These are phyloP conservation scores for Wilhelminamyces savonicus DNA, from an alignment of 805 yeast species.

Conservation along the genomic window DNA sequence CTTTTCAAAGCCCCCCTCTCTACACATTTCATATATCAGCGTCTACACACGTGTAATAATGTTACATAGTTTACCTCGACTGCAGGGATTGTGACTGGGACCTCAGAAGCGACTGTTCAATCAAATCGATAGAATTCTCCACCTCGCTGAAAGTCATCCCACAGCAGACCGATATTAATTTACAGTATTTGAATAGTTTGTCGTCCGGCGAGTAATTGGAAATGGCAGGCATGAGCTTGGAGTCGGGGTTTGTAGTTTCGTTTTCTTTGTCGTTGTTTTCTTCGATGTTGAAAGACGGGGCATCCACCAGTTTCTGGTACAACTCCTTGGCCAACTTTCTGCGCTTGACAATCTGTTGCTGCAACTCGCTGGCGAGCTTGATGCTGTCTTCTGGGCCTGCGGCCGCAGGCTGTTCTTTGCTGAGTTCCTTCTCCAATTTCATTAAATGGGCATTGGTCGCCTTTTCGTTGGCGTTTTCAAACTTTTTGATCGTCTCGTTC, in stretches of 20 bases:
- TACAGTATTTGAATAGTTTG: slow-evolving; percentile 33
- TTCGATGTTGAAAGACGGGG: slow-evolving; percentile 10
- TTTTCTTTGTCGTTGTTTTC: slow-evolving; percentile 14
- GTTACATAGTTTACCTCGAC: not conserved
- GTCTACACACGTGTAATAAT: not conserved
- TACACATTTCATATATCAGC: not conserved
- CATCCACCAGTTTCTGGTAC: slow-evolving; percentile 13
- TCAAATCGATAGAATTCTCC: slow-evolving; percentile 35
- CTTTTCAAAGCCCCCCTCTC: too few species aligned
- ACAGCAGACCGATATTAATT: slow-evolving; percentile 35
- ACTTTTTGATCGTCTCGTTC: slow-evolving; percentile 6
- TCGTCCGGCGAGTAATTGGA: slow-evolving; percentile 24
- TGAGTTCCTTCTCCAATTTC: slow-evolving; percentile 1
- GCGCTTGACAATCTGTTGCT: slow-evolving; percentile 18
- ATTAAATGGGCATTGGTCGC: slow-evolving; percentile 4
- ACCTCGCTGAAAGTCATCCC: slow-evolving; percentile 37
- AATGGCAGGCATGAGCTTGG: slow-evolving; percentile 1
- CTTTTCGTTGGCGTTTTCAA: slow-evolving; percentile 7
- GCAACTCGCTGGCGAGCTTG: slow-evolving; percentile 20
- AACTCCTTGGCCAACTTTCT: slow-evolving; percentile 10
- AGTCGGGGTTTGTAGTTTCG: not conserved
- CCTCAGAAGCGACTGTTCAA: slow-evolving; percentile 32
- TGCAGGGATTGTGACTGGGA: slow-evolving; percentile 3
- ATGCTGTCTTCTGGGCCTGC: slow-evolving; percentile 5
- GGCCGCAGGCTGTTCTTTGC: not conserved